Evolutionary conservation across 305 asterid genomes (phyloP), one percentile per base, ranked within the genome.

Genomic region (Fraxinus latifolia): DNA sequence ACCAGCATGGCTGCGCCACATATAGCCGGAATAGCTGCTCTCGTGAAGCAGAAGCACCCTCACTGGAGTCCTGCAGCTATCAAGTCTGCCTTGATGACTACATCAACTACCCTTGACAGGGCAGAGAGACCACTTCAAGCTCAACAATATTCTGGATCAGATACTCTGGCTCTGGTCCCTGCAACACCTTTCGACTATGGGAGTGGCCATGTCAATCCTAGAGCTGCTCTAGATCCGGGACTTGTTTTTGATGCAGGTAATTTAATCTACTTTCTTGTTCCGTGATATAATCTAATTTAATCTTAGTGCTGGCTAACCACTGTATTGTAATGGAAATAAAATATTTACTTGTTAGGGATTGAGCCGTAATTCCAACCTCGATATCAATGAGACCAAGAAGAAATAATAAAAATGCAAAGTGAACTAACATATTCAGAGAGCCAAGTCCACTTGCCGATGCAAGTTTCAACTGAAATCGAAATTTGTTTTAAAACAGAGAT

Each of bases 1-100:
- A 96, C 99, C 14, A 96, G 99, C 96, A 96, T 96, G 99, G 99
- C 99, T 65, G 97, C 99, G 2, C 98, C 99, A 15, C 99, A 96
- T 78, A 95, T 96, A 85, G 97, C 99, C 2, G 99, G 99, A 89
- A 96, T 96, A 88, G 98, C 99, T 71, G 98, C 99, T 81, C 98
- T 96, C 37, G 79, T 96, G 89, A 96, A 96, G 89, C 99, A 95
- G 82, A 95, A 91, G 90, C 86, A 96, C 81, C 99, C 98, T 88
- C 98, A 87, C 79, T 96, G 99, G 99, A 96, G 98, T 78, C 98
- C 99, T n/a, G 97, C 98, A 50, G 99, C 98, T 62, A 96, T 96
- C 39, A 96, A 94, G 82, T 96, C 99, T 7, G 98, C 99, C 32
- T 85, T 96, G 89, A 96, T 96, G 99, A 95, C 98, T 42, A 96